Conservation (phyloP, 1,284 basidiomycete genomes). For the Rhodotorula sp. region DNA sequence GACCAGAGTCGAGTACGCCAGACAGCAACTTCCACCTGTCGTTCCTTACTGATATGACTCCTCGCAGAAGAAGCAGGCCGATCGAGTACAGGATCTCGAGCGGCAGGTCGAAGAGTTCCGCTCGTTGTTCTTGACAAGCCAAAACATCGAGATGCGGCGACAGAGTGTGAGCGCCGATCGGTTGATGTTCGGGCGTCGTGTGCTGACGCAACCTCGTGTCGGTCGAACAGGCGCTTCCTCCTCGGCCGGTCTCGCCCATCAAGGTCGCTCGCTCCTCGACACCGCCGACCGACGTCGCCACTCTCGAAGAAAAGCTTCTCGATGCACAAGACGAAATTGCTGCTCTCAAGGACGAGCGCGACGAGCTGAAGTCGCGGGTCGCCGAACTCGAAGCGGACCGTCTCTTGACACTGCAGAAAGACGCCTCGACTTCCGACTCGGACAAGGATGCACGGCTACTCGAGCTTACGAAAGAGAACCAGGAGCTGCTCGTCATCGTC, state of each 20-base stretch:
- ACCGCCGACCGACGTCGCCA: background rate
- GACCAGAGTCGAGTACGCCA: conserved; percentile 13
- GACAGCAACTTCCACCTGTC: background rate
- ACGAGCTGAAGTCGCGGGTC: conserved; percentile 15
- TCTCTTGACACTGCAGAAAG: background rate
- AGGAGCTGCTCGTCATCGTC: conserved; percentile 39
- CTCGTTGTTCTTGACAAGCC: conserved; percentile 34
- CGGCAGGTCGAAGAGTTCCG: conserved; percentile 35
- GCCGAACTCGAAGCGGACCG: conserved; percentile 26
- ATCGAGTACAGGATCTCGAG: conserved; percentile 27
- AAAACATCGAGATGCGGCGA: conserved; percentile 34
- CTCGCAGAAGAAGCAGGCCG: conserved; percentile 4
- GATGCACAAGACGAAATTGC: conserved; percentile 41
- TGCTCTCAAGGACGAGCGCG: conserved; percentile 24
- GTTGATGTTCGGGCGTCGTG: too few species aligned
- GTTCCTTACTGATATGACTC: background rate
- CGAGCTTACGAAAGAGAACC: conserved; percentile 34
- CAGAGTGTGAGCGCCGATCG: conserved; percentile 13
- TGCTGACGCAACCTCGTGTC: too few species aligned
- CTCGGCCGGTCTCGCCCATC: conserved; percentile 35
- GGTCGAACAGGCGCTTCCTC: conserved; percentile 27
- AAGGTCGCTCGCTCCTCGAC: conserved; percentile 21
- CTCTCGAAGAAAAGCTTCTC: conserved; percentile 36
- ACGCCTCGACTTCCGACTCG: conserved; percentile 9
- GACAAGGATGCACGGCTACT: conserved; percentile 28